Conservation (phyloP, 1,139 yeast species). For the Blastobotrys elegans region DNA sequence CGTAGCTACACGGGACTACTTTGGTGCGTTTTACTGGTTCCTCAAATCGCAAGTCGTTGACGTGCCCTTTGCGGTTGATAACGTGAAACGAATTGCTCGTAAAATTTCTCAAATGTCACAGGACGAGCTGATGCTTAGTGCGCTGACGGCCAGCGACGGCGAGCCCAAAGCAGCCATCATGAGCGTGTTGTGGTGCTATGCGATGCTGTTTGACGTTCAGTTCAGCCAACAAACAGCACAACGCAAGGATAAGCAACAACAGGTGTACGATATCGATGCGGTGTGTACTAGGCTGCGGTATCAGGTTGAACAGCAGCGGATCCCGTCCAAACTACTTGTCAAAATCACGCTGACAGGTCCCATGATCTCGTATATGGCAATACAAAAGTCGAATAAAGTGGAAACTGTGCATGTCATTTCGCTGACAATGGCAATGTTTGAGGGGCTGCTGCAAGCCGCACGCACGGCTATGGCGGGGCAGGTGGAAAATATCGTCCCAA, state of each 20-base stretch:
- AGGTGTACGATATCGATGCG: not conserved
- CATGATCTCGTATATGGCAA: conserved; percentile 9
- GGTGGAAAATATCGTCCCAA: not conserved
- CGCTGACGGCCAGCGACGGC: not conserved
- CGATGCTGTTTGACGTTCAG: not conserved
- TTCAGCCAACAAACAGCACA: not conserved
- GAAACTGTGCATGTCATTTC: conserved; percentile 1
- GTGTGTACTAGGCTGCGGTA: not conserved
- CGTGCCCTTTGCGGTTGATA: conserved; percentile 13
- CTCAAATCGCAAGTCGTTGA: conserved; percentile 12
- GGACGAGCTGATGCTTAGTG: not conserved
- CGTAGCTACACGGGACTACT: conserved; percentile 5
- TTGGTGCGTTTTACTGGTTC: conserved; percentile 14
- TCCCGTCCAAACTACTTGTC: conserved; percentile 8
- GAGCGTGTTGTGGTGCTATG: conserved; percentile 2
- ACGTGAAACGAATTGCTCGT: conserved; percentile 8
- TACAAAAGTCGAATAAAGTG: not conserved
- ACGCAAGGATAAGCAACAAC: not conserved
- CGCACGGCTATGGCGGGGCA: not conserved
- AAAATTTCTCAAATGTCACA: conserved; percentile 4
- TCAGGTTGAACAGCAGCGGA: not conserved
- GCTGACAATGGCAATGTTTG: conserved; percentile 12
- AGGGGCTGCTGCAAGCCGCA: conserved; percentile 8
- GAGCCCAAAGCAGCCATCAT: not conserved
- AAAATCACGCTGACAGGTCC: conserved; percentile 14